These are phyloP conservation scores for Mimosa bimucronata DNA, from an alignment of 306 rosid genomes.

Conservation along the genomic window DNA sequence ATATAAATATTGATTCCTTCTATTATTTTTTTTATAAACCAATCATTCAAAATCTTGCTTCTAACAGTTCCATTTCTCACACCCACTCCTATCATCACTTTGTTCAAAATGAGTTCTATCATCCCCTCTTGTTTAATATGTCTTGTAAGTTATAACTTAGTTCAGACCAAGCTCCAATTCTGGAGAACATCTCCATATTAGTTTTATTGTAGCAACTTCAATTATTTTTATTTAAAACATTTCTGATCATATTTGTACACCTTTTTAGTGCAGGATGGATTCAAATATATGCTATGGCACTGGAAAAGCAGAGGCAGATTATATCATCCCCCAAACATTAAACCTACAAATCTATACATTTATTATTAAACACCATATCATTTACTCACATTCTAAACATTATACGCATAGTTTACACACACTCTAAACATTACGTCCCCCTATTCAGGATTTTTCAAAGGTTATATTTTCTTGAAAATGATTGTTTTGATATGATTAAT, in stretches of 20 bases:
- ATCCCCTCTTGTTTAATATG: no score
- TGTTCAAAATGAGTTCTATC: no score
- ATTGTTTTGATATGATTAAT: no score
- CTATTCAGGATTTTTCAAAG: neutral
- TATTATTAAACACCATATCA: neutral
- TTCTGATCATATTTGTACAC: neutral
- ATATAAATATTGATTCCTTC: neutral
- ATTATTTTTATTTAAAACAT: no score
- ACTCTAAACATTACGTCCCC: neutral
- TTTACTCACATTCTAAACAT: slow-evolving; percentile 13
- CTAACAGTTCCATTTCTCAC: neutral
- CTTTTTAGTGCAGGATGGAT: neutral
- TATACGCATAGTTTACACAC: neutral
- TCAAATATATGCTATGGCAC: neutral
- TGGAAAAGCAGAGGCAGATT: neutral
- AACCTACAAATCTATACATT: neutral
- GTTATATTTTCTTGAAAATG: neutral
- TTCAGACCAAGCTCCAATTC: neutral
- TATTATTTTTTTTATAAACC: neutral
- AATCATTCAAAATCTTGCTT: neutral
- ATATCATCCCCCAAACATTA: neutral
- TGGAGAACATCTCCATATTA: neutral
- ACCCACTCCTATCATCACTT: no score
- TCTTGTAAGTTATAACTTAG: no score
- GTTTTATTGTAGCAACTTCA: neutral